Evolutionary conservation across 768 basidiomycete species (phyloP), one percentile per base, ranked within the genome.

Genomic region (Artomyces pyxidatus): DNA sequence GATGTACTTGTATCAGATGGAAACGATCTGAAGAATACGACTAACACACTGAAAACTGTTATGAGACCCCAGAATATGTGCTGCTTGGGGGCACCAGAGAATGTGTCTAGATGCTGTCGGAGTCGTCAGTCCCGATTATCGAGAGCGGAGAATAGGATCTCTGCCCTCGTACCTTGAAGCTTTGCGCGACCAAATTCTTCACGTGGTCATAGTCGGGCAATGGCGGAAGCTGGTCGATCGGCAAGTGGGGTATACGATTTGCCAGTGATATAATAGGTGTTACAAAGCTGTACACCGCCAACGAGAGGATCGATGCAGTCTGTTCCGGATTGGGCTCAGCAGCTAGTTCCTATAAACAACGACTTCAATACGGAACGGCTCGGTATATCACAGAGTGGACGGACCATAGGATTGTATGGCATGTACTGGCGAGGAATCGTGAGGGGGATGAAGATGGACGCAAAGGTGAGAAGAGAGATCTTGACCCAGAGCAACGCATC

Each of bases 281-380:
- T 51, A 85, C 63, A 63, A 72, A 86, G n/a, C 66, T 62, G 58
- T 71, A 83, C 4, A 70, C 58, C 14, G 73, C 29, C 49, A 69
- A 63, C 1, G 65, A 64, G 16, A 65, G 25, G 30, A 54, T 40
- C 0, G 62, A 63, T 5, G 64, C 61, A 0, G 63, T 66, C 51
- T 67, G 65, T 45, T 66, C 64, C 1, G 62, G 58, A 49, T 61
- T 64, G 0, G 57, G 52, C 25, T 52, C 54, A 9, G 50, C 27
- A 28, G 51, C 49, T 3, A 61, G 60, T 21, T 67, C 55, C 63
- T 65, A 32, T 8, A 16, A 6, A n/a, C 10, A 7, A 17, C 26
- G 26, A 25, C 26, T 3, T 35, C 25, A 10, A 12, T 28, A 42
- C 26, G 17, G 22, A 19, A 19, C 35, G 39, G 5, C 40, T 23